phyloP scores from a whole-genome alignment of 1,284 basidiomycete genomes.

The Sphaerobolus stellatus region DNA sequence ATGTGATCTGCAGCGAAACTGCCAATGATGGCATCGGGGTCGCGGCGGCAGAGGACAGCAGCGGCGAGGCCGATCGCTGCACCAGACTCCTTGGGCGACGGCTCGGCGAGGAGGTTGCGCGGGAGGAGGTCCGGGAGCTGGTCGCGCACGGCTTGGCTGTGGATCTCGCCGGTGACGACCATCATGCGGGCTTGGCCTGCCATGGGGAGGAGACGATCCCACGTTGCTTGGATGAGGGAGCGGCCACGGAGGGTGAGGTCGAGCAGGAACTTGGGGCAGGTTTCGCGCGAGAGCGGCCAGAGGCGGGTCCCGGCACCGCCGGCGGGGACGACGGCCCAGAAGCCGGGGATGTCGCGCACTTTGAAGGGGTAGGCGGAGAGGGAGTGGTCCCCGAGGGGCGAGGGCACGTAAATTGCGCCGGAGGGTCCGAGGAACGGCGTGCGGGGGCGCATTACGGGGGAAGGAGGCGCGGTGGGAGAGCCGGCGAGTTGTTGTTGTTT shows the following conservation, averaged over 20 bases:
- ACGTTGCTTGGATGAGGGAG: conserved; percentile 80
- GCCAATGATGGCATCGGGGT: conserved; percentile 77
- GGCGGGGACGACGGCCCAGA: conserved; percentile 84
- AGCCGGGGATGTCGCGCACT: conserved; percentile 73
- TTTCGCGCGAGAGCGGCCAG: conserved; percentile 81
- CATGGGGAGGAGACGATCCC: conserved; percentile 80
- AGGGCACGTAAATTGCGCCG: conserved; percentile 50
- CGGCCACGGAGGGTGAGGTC: conserved; percentile 80
- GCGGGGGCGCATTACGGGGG: conserved; percentile 68
- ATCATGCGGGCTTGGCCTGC: conserved; percentile 67
- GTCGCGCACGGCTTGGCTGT: conserved; percentile 66
- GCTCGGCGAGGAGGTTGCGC: conserved; percentile 73
- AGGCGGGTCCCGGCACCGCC: conserved; percentile 82
- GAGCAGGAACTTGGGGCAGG: conserved; percentile 80
- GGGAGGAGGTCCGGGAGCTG: conserved; percentile 70
- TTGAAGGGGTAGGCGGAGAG: conserved; percentile 52
- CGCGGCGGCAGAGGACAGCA: conserved; percentile 68
- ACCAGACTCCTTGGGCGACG: conserved; percentile 83
- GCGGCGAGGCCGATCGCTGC: conserved; percentile 86
- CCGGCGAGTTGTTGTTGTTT: conserved; percentile 36
- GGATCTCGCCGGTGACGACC: conserved; percentile 75
- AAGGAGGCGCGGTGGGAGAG: conserved; percentile 65
- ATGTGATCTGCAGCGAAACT: conserved; percentile 86
- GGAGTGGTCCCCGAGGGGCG: conserved; percentile 66
- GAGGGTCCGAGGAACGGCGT: conserved; percentile 69